Conservation (phyloP, 768 basidiomycete genomes). For the Mycena albidolilacea region DNA sequence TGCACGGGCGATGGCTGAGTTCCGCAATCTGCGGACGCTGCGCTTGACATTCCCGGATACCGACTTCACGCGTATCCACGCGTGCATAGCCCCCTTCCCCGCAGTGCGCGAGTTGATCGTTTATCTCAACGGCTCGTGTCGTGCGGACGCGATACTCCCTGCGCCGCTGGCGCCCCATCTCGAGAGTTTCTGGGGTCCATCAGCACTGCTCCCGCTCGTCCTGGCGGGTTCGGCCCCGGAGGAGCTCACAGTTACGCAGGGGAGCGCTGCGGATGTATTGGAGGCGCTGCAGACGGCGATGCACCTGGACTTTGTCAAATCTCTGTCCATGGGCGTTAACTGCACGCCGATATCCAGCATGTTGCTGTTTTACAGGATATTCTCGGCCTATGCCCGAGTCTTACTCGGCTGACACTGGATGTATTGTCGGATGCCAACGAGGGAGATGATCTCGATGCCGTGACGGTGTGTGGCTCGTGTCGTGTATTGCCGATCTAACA, state of each 20-base stretch:
- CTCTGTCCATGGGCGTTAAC: neutral
- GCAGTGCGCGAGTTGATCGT: conserved; percentile 6
- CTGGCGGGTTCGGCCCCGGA: neutral
- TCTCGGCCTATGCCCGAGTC: neutral
- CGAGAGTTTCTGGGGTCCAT: neutral
- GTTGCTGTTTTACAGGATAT: neutral
- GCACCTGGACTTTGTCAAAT: neutral
- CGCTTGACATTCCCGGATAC: neutral
- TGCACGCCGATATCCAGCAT: neutral
- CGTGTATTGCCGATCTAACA: neutral
- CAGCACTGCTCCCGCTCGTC: neutral
- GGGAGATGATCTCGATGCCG: neutral
- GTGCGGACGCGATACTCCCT: neutral
- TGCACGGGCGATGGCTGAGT: neutral
- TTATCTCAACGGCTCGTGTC: neutral
- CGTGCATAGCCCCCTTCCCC: conserved; percentile 13
- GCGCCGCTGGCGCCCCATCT: conserved; percentile 13
- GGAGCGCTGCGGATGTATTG: neutral
- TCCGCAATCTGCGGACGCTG: neutral
- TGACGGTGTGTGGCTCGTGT: neutral
- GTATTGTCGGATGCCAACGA: neutral
- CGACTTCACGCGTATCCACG: neutral
- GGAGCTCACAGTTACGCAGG: neutral
- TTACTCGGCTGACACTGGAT: neutral
- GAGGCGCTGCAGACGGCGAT: neutral